Evolutionary conservation across 768 basidiomycete species (phyloP), one percentile per base, ranked within the genome.

Genomic region (Hemileccinum impolitum): DNA sequence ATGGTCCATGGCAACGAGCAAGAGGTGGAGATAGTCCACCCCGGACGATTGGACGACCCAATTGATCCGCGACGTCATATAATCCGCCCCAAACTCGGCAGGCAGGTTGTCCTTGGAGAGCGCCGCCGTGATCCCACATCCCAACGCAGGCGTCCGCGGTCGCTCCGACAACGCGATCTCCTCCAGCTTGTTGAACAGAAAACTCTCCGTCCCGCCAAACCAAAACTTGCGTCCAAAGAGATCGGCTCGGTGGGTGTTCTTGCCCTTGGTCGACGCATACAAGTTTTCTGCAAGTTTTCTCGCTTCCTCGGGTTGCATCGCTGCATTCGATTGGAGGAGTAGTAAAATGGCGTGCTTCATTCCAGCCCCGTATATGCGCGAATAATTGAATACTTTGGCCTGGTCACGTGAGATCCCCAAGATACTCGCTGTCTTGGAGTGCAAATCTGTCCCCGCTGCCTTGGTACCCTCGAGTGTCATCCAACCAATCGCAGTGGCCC

Each of bases 11-110:
- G 92, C 81, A 40, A 94, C 91, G 60, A 99, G 92, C 51, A 98
- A 80, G 34, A 99, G 82, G 61, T 99, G 96, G 9, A 98, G 84
- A 63, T 99, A 98, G 67, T 98, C 96, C 37, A 98, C 95, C 4
- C 95, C 96, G 0, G 94, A 96, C 4, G 94, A 97, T 61, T 98
- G 96, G 6, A 98, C 96, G 42, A 94, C 96, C 96, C 96, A 98
- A 63, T 99, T 99, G 72, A 98, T 94, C 37, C 96, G 82, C 6
- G 93, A 96, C 0, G 96, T 87, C 78, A 98, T 86, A 66, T 90
- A 98, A 55, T 94, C 90, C 0, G 85, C 68, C 12, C 89, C 90
- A 52, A 92, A 90, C 49, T 78, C 80, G 30, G 81, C 80, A 0
- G 88, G 87, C 2, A 99, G 79, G 62, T 91, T 85, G 53, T 88